Evolutionary conservation across 305 asterid species (phyloP).

Genomic region (Nicotiana rustica): DNA sequence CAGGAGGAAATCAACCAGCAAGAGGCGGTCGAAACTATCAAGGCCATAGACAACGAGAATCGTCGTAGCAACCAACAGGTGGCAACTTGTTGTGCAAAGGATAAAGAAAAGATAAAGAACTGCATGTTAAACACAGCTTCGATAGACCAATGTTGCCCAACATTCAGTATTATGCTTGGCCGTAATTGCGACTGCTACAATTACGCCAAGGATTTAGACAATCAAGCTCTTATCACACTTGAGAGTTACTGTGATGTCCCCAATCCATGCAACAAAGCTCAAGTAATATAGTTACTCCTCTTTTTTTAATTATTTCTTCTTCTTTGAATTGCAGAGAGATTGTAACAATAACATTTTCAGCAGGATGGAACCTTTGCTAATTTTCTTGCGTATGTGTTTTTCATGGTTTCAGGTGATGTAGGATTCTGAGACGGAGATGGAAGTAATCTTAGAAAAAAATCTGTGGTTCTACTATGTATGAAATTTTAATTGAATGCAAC

Average conservation of each 20-base stretch:
- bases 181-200: background rate
- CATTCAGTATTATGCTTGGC: background rate
- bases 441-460: background rate
- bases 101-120: background rate
- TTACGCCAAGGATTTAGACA: background rate
- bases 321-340: too few relatives aligned
- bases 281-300: background rate
- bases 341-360: too few relatives aligned
- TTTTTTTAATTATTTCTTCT: background rate
- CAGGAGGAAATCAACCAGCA: background rate
- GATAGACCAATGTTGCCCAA: background rate
- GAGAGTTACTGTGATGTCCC: slow-evolving; percentile 1
- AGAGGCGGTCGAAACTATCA: background rate
- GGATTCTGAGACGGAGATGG: background rate
- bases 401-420: background rate
- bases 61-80: background rate
- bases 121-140: background rate
- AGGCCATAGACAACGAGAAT: background rate
- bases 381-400: background rate
- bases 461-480: too few relatives aligned
- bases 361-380: too few relatives aligned
- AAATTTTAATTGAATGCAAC: too few relatives aligned
- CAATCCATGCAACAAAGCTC: background rate
- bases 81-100: background rate
- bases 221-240: background rate